Evolutionary conservation across 306 rosid genomes (phyloP).

Genomic region (Benincasa hispida): DNA sequence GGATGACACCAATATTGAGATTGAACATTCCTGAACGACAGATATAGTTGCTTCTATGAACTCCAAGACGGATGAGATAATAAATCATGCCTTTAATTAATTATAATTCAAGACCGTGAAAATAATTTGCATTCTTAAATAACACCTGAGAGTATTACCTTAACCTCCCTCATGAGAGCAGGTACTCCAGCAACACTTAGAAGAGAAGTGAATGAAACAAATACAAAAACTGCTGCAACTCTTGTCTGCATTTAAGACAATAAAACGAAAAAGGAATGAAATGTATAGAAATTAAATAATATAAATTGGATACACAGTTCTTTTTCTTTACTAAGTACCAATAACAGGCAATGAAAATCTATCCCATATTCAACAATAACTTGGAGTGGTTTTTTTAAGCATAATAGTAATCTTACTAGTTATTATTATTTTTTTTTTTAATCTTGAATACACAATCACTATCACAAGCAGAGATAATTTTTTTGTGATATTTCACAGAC

Average conservation of each 20-base stretch:
- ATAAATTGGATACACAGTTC: neutral
- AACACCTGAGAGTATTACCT: conserved; percentile 31
- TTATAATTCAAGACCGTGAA: neutral
- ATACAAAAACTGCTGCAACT: conserved; percentile 87
- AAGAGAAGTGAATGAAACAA: conserved; percentile 77
- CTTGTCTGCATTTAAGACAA: conserved; percentile 53
- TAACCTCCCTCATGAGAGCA: conserved; percentile 69
- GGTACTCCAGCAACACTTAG: conserved; percentile 91
- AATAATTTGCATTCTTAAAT: neutral
- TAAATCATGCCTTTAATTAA: neutral
- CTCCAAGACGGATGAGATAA: neutral
- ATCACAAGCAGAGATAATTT: neutral
- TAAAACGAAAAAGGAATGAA: neutral
- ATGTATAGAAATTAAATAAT: neutral
- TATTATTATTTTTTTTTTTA: neutral
- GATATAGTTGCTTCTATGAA: neutral
- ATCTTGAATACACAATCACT: neutral
- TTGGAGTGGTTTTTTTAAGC: neutral
- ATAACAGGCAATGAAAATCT: neutral
- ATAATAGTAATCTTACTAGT: neutral
- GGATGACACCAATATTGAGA: neutral
- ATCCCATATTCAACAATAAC: neutral
- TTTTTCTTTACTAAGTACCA: neutral
- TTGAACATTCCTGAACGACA: neutral
- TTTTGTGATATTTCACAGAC: neutral